These are phyloP conservation scores for Radiomyces spectabilis DNA, from an alignment of 192 early-diverging fungal genomes.

Conservation along the genomic window DNA sequence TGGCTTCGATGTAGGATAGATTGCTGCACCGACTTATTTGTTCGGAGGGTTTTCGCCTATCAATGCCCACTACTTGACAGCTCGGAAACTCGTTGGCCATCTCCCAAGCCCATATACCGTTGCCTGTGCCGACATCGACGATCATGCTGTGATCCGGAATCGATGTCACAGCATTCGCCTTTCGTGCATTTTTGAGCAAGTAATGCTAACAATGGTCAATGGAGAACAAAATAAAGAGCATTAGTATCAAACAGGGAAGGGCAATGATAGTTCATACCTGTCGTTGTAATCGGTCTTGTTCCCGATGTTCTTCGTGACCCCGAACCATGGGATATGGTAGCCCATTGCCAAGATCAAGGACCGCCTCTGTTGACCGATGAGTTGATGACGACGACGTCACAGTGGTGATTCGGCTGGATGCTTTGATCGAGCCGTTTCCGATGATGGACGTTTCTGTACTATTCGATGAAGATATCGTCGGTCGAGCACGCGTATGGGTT, in stretches of 20 bases:
- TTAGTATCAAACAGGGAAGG: background rate
- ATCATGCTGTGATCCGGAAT: slow-evolving; percentile 1
- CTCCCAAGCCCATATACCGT: slow-evolving; percentile 31
- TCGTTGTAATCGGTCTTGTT: slow-evolving; percentile 21
- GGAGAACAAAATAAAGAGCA: background rate
- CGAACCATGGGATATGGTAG: no score
- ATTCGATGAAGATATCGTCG: no score
- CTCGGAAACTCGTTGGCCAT: slow-evolving; percentile 18
- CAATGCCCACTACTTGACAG: slow-evolving; percentile 17
- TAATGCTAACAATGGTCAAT: slow-evolving; percentile 31
- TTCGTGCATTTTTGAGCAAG: slow-evolving; percentile 23
- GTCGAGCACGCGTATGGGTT: no score
- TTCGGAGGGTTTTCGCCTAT: slow-evolving; percentile 12
- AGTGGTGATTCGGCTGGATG: no score
- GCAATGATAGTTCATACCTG: slow-evolving; percentile 16
- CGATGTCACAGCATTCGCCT: slow-evolving; percentile 22
- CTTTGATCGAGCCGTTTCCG: no score
- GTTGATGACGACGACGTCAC: no score
- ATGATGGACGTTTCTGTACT: no score
- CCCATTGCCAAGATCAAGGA: background rate
- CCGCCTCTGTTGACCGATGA: slow-evolving; percentile 1
- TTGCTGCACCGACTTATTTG: slow-evolving; percentile 20
- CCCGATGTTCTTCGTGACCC: slow-evolving; percentile 21
- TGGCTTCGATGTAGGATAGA: slow-evolving; percentile 9
- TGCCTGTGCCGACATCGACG: slow-evolving; percentile 27